Base-by-base conservation (phyloP, 331 rosid genomes). In the Saraca asoca region DNA sequence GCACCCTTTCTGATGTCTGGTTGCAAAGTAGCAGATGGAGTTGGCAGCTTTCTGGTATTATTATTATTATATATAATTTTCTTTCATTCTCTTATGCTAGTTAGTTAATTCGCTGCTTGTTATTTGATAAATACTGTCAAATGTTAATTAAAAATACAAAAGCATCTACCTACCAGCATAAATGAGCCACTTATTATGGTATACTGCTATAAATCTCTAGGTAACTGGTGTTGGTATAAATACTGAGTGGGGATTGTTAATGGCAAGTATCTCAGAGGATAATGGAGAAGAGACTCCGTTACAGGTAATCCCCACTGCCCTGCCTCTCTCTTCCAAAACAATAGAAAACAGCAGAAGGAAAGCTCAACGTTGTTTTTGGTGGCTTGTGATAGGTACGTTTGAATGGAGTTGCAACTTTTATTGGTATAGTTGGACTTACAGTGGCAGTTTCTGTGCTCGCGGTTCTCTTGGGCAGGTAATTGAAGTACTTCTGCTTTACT, bases 171-270 rank as follows among this genome's bases (percentile, higher is more conserved):
- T 59, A 50, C 55, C 65, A 68, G 64, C 33, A 60, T 29, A 71
- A 19, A 24, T 24, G 31, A 58, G 61, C 63, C 64, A 69, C 31
- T 1, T 24, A 24, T 24, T 61, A 73, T 72, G 70, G 60, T 69
- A 58, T 7, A 70, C 70, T 39, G 46, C 69, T 69, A 49, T 24
- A 24, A 24, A 24, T 69, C 57, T 72, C 70, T 67, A 93, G 98
- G 91, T 90, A 65, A 93, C 97, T 44, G 83, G 96, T 65, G 98
- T 94, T 84, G 98, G 98, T 49, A 88, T 94, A 77, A 94, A 94
- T 72, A 94, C 98, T 33, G 98, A 94, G 83, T 94, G 98, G 98
- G 98, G 98, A 73, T 85, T 94, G 83, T 76, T 94, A 85, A 94
- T 94, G 98, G 97, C 98, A 38, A 94, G 96, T 73, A 94, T 94